Evolutionary conservation across 1,284 basidiomycete genomes (phyloP).

Genomic region (Apiotrichum akiyoshidainum): DNA sequence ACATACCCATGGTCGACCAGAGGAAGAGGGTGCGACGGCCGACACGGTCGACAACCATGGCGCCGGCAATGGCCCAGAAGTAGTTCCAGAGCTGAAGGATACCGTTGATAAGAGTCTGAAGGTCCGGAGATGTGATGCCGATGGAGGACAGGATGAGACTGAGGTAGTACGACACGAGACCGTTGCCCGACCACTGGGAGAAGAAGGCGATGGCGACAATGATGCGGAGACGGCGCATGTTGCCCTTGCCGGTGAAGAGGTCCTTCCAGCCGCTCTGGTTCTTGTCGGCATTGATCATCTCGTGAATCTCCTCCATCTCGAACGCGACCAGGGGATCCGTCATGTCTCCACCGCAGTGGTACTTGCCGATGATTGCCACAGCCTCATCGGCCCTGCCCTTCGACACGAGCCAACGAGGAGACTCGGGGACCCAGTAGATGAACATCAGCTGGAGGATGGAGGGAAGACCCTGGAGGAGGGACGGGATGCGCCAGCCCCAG

Average conservation of each 20-base stretch:
- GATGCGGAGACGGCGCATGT: conserved; percentile 31
- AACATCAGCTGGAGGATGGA: conserved; percentile 30
- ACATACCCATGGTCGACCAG: conserved; percentile 24
- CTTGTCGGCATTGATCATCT: conserved; percentile 29
- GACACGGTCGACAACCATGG: conserved; percentile 41
- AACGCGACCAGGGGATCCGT: conserved; percentile 42
- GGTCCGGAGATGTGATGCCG: conserved; percentile 62
- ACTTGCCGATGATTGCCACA: conserved; percentile 84
- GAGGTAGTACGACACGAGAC: conserved; percentile 57
- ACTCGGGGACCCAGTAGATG: conserved; percentile 25
- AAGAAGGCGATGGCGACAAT: conserved; percentile 41
- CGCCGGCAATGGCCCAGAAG: conserved; percentile 23
- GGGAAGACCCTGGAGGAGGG: conserved; percentile 51
- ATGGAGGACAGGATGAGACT: conserved; percentile 65
- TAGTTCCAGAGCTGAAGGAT: conserved; percentile 22
- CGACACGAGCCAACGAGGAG: conserved; percentile 30
- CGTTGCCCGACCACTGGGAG: conserved; percentile 39
- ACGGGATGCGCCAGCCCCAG: conserved; percentile 50
- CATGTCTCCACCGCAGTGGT: conserved; percentile 56
- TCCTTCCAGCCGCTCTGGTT: conserved; percentile 51
- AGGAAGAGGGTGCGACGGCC: conserved; percentile 35
- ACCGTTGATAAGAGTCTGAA: conserved; percentile 65
- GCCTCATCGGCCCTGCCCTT: conserved; percentile 20
- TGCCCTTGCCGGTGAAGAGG: conserved; percentile 25
- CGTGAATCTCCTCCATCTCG: conserved; percentile 48